Evolutionary conservation across 2,329 filamentous ascomycete species (phyloP).

Genomic region (Pleurostoma richardsiae): DNA sequence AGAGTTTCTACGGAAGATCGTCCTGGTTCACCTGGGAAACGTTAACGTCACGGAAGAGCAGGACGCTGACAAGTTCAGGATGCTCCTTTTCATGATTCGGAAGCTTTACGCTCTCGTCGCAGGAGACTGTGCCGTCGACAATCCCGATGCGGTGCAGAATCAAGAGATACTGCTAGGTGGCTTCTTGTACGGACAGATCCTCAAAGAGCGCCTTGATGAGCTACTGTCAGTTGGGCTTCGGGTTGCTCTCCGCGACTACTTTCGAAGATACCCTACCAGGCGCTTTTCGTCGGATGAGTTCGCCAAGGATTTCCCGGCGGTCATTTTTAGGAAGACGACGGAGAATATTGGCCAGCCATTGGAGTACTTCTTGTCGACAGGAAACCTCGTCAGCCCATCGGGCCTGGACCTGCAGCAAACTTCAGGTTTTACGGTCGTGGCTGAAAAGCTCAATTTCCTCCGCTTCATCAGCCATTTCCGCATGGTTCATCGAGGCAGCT

Average conservation of each 20-base stretch:
- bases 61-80: conserved; percentile 87
- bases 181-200: conserved; percentile 88
- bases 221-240: conserved; percentile 60
- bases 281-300: conserved; percentile 77
- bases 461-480: conserved; percentile 98
- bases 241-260: conserved; percentile 49
- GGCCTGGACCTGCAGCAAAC: conserved; percentile 92
- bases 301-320: conserved; percentile 69
- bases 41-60: conserved; percentile 77
- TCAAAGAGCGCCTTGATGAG: conserved; percentile 93
- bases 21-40: conserved; percentile 87
- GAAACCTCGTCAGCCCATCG: conserved; percentile 85
- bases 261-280: conserved; percentile 52
- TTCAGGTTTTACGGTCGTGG: conserved; percentile 92
- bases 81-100: conserved; percentile 92
- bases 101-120: conserved; percentile 93
- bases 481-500: conserved; percentile 97
- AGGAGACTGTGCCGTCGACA: conserved; percentile 88
- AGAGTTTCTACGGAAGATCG: conserved; percentile 85
- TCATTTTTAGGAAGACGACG: conserved; percentile 75
- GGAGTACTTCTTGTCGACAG: conserved; percentile 95
- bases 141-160: conserved; percentile 93
- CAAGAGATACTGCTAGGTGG: conserved; percentile 93
- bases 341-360: conserved; percentile 83
- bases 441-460: conserved; percentile 98